phyloP scores from a whole-genome alignment of 2,329 filamentous ascomycete genomes.

The Fusarium annulatum region DNA sequence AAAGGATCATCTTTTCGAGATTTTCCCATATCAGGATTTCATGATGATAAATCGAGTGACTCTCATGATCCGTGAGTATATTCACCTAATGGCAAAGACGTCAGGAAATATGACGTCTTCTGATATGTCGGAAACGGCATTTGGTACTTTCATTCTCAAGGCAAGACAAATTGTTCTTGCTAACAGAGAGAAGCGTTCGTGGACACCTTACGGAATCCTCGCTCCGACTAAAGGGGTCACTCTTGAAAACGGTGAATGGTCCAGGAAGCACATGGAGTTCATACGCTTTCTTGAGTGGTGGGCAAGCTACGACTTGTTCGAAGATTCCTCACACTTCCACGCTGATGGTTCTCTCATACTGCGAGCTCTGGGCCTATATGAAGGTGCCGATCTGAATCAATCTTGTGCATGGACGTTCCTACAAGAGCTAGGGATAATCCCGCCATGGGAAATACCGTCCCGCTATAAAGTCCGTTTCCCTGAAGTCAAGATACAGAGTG shows the following conservation, averaged over 20 bases:
- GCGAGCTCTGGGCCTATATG: constrained; percentile 70
- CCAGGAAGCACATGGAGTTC: constrained; percentile 57
- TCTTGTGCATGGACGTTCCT: constrained; percentile 72
- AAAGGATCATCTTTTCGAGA: constrained; percentile 68
- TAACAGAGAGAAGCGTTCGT: constrained; percentile 61
- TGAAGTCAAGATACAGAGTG: constrained; percentile 55
- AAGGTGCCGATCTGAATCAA: constrained; percentile 53
- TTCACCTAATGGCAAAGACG: constrained; percentile 35
- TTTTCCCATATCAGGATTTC: constrained; percentile 54
- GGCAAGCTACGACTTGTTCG: constrained; percentile 68
- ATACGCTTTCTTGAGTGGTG: constrained; percentile 78
- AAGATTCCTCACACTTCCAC: constrained; percentile 63
- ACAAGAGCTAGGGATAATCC: constrained; percentile 78
- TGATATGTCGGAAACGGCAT: constrained; percentile 32
- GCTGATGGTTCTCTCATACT: constrained; percentile 73
- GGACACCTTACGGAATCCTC: constrained; percentile 62
- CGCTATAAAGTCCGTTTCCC: constrained; percentile 71
- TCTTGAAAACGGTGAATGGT: constrained; percentile 44
- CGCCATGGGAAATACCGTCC: constrained; percentile 75
- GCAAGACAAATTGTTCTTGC: constrained; percentile 62
- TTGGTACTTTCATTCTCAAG: constrained; percentile 61
- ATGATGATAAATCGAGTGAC: constrained; percentile 48
- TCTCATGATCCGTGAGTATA: constrained; percentile 49
- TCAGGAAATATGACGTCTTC: constrained; percentile 22
- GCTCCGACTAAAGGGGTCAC: constrained; percentile 43